Percentiles rank a stretch among this genome's conserved stretches.
phyloP scores from a whole-genome alignment of 2,329 filamentous ascomycete species.

The Alternaria metachromatica region DNA sequence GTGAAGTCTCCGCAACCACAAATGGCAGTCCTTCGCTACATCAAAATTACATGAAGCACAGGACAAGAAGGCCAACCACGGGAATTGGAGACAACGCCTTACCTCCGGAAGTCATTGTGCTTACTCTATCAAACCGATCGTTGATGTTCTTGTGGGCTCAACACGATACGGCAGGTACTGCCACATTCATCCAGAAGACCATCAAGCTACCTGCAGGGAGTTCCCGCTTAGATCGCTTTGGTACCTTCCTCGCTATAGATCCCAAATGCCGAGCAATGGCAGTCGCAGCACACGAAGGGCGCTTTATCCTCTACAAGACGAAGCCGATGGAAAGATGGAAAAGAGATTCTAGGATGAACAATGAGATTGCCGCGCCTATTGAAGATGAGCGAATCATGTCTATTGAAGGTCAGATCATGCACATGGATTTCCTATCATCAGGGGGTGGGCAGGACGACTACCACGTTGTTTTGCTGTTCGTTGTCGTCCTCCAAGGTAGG shows the following conservation, averaged over 20 bases:
- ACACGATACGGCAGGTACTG: constrained; percentile 51
- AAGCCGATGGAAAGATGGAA: constrained; percentile 62
- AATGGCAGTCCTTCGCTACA: constrained; percentile 28
- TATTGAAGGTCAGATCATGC: constrained; percentile 75
- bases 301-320: constrained; percentile 75
- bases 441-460: constrained; percentile 69
- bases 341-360: constrained; percentile 49
- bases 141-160: constrained; percentile 78
- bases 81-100: constrained; percentile 26
- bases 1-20: constrained; percentile 23
- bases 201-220: constrained; percentile 66
- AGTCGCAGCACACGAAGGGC: constrained; percentile 71
- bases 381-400: constrained; percentile 55
- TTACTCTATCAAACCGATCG: constrained; percentile 76
- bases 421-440: constrained; percentile 85
- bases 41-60: constrained; percentile 19
- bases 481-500: constrained; percentile 54
- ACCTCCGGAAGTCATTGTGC: constrained; percentile 80
- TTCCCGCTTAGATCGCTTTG: constrained; percentile 61
- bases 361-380: constrained; percentile 64
- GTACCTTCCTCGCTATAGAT: constrained; percentile 77
- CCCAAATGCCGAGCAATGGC: constrained; percentile 70
- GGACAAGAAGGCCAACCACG: constrained; percentile 18
- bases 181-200: constrained; percentile 67
- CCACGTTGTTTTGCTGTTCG: constrained; percentile 76